A percentile compares a stretch with the other conserved stretches of the same genome.
Conservation (phyloP, 192 early-diverging fungal species). For the Nowakowskiella sp. region DNA sequence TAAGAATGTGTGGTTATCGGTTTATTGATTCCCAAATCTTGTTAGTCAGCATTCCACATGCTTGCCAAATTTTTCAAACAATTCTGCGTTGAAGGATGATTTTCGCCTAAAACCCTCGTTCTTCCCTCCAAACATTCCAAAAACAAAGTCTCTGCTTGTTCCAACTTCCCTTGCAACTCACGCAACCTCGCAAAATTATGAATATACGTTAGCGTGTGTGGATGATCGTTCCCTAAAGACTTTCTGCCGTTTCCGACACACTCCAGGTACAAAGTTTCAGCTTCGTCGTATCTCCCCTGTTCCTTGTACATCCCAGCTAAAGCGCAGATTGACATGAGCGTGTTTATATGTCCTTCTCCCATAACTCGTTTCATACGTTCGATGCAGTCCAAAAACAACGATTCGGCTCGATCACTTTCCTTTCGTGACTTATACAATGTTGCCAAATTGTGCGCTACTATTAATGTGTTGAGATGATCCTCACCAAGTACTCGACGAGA, state of each 20-base stretch:
- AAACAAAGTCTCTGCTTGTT: conserved; percentile 12
- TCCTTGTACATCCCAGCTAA: not conserved
- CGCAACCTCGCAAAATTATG: conserved; percentile 7
- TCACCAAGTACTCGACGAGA: not conserved
- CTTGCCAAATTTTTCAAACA: too few species aligned
- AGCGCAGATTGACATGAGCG: not conserved
- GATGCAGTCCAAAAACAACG: not conserved
- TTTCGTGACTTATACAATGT: not conserved
- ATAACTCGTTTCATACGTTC: not conserved
- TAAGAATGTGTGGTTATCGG: too few species aligned
- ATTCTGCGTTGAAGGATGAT: too few species aligned
- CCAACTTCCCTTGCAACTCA: not conserved
- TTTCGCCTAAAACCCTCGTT: conserved; percentile 4
- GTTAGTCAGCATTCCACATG: too few species aligned
- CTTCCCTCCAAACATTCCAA: conserved; percentile 8
- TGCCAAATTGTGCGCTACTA: not conserved
- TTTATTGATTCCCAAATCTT: too few species aligned
- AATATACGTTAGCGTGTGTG: conserved; percentile 3
- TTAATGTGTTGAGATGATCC: not conserved
- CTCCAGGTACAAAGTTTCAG: not conserved
- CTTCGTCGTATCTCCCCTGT: not conserved
- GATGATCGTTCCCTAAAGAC: conserved; percentile 7
- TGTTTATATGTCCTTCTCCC: not conserved
- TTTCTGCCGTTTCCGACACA: conserved; percentile 7
- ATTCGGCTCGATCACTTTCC: not conserved